A percentile compares a stretch with the other conserved stretches of the same genome.
These are phyloP conservation scores for Blastobotrys raffinosifermentans DNA, from an alignment of 1,139 yeast species.

Conservation along the genomic window DNA sequence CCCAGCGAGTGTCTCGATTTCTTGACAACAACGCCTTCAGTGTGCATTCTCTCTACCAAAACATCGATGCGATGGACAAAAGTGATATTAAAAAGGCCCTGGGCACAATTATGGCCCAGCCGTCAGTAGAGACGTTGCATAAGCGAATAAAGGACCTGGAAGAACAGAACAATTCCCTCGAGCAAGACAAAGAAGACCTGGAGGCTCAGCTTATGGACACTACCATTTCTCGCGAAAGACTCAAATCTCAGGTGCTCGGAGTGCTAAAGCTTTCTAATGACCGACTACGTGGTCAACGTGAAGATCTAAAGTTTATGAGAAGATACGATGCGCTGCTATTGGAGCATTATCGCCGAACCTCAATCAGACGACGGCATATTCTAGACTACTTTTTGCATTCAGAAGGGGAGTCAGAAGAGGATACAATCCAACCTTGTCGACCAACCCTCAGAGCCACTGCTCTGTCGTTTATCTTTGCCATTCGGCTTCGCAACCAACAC, in stretches of 20 bases:
- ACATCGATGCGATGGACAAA: too few species aligned
- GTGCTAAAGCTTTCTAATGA: conserved; percentile 5
- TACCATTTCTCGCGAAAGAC: too few species aligned
- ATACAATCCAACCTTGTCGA: conserved; percentile 4
- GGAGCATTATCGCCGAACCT: conserved; percentile 10
- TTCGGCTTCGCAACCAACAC: conserved; percentile 15
- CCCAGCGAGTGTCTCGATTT: too few species aligned
- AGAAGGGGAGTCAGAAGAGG: conserved; percentile 4
- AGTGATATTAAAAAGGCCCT: too few species aligned
- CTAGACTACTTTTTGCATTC: conserved; percentile 4
- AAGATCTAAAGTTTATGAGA: conserved; percentile 14
- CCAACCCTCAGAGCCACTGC: conserved; percentile 9
- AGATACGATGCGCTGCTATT: conserved; percentile 13
- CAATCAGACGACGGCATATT: conserved; percentile 10
- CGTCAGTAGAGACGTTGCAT: too few species aligned
- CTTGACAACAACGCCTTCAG: too few species aligned
- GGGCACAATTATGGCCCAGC: too few species aligned
- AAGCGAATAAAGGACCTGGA: too few species aligned
- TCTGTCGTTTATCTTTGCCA: conserved; percentile 11
- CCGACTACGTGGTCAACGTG: conserved; percentile 12
- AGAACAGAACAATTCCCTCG: too few species aligned
- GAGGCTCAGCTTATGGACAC: too few species aligned
- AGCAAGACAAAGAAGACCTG: too few species aligned
- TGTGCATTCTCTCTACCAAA: too few species aligned
- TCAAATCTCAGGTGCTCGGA: not conserved